Base-by-base conservation (phyloP, 805 yeast genomes). In the Candida tibetensis region DNA sequence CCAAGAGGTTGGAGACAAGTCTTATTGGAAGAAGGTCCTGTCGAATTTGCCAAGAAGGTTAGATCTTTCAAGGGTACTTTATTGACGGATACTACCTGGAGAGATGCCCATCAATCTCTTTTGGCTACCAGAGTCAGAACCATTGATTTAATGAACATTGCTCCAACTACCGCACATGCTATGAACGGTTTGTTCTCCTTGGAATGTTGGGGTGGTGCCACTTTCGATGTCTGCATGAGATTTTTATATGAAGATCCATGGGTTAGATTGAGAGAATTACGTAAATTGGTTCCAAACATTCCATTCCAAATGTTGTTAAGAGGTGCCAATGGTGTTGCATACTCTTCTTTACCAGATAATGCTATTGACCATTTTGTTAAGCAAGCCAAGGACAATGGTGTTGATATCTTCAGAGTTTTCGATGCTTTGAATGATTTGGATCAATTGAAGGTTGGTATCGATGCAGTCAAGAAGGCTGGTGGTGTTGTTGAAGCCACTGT, bases 201-300 rank as follows among this genome's bases (percentile, higher is more conserved):
- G 39, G 99, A 93, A 71, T 93, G 99, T 74, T 93, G 99, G 99
- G 99, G 99, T 70, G 99, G 99, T 69, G 99, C 99, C 39, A 93
- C 99, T 27, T 93, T 93, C 56, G 99, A 93, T 60, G 99, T 93
- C 39, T 85, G 96, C 39, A 90, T 93, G 98, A 81, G 99, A 68
- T 93, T 93, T 77, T 75, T 93, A 57, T 88, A 91, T 65, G 99
- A 93, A 74, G 97, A 90, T 64, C 99, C 99, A 49, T 93, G 99
- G 99, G 95, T 78, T 43, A 81, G 99, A 68, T 76, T 93, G 64
- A 80, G 95, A 64, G 77, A 79, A 65, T 73, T 93, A 66, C 81
- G 99, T 67, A 76, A 76, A 56, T 76, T 84, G 41, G 98, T 95
- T 46, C 99, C 99, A 59, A 93, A 93, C 71, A 89, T 93, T 61